Conservation (phyloP, 148 eudicot genomes). For the Chenopodium quinoa region DNA sequence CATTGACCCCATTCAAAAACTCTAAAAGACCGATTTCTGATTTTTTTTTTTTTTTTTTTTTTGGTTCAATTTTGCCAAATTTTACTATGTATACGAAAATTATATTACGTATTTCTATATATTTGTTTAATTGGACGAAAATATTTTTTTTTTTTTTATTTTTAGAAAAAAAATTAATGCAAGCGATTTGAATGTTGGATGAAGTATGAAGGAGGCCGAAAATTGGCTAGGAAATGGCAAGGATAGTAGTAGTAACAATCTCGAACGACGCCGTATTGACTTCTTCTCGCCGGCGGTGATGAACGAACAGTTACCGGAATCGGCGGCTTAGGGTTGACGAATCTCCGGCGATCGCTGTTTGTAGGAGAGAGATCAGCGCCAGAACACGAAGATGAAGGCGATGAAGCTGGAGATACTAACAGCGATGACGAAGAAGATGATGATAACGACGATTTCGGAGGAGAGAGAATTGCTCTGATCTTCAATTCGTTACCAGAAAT, state of each 20-base stretch:
- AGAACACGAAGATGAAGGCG: constrained; percentile 35
- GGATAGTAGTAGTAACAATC: constrained; percentile 24
- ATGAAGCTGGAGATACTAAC: constrained; percentile 8
- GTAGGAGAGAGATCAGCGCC: constrained; percentile 28
- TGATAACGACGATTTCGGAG: constrained; percentile 22
- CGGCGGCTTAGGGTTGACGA: constrained; percentile 10
- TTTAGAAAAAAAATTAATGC: constrained; percentile 16
- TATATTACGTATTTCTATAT: no score
- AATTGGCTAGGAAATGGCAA: constrained; percentile 30
- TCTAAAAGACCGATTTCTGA: constrained; percentile 3
- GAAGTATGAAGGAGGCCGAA: constrained; percentile 20
- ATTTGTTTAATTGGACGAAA: neutral
- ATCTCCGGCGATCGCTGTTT: constrained; percentile 21
- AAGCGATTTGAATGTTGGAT: constrained; percentile 22
- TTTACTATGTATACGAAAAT: neutral
- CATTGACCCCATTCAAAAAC: constrained; percentile 29
- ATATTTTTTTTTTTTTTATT: neutral
- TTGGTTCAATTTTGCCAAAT: neutral
- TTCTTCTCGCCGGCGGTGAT: constrained; percentile 26
- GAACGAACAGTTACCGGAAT: neutral
- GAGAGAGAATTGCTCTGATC: constrained; percentile 63
- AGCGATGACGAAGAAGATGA: constrained; percentile 30
- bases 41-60: no score
- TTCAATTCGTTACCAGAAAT: constrained; percentile 42
- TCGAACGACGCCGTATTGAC: constrained; percentile 20